Evolutionary conservation across 345 rosid species (phyloP), one percentile per base, ranked within the genome.

Genomic region (Gossypium arboreum): DNA sequence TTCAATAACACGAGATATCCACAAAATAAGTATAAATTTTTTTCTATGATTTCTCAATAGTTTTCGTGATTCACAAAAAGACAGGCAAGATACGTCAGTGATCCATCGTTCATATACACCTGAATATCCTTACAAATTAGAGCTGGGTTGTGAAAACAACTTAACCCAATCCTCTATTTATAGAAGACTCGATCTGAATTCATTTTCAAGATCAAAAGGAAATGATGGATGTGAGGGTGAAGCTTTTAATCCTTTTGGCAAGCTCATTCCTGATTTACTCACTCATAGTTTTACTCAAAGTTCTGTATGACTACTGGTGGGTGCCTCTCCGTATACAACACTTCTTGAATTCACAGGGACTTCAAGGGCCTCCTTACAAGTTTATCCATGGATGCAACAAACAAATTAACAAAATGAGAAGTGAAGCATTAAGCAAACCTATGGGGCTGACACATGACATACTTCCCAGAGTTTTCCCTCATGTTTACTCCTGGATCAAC

Each of bases 311-410:
- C 12, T 51, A 66, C 45, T 83, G 84, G 85, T 81, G 79, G 83
- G 57, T 68, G 8, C 88, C 81, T 2, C 51, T 24, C 43, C 80
- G 64, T 22, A 34, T 81, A 27, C 80, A 68, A 50, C 54, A 20
- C 9, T 2, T 17, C 4, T 43, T 79, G 79, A 58, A 22, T 10
- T 71, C 80, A 2, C 82, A 72, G 47, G 83, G 83, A 25, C 61
- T 82, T 47, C 65, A n/a, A 52, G 88, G 88, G 15, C 87, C 84
- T 45, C 27, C 86, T 56, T 81, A 74, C 78, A 70, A 16, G 39
- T 82, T 87, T 58, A 16, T 82, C 64, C 76, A 76, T 61, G 87
- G 91, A 16, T 85, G 41, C 84, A 84, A 74, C 29, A 78, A 67
- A 54, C 81, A 85, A 55, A 68, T 79, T 34, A 34, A 34, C 39